Percentiles rank a stretch among this genome's conserved stretches.
phyloP scores from a whole-genome alignment of 441 rosid species.

The Populus trichocarpa region DNA sequence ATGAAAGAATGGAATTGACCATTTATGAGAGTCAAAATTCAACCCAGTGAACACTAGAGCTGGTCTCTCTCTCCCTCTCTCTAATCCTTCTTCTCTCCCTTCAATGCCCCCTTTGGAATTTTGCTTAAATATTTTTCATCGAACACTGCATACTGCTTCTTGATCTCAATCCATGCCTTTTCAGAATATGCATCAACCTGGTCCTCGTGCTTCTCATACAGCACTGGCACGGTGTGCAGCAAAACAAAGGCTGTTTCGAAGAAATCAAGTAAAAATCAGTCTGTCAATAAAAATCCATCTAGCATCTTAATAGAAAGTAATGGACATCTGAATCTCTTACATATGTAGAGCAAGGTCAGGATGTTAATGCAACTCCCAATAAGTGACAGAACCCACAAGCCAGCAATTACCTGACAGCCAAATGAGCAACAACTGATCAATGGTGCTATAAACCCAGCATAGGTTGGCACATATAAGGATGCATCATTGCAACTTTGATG shows the following conservation, averaged over 20 bases:
- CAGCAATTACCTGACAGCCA: constrained; percentile 61
- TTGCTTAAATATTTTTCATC: constrained; percentile 81
- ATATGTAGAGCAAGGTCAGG: constrained; percentile 78
- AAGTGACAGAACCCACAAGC: constrained; percentile 71
- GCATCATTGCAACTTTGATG: not conserved
- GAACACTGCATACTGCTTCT: constrained; percentile 69
- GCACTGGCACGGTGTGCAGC: constrained; percentile 73
- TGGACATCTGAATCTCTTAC: constrained; percentile 28
- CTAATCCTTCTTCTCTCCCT: constrained; percentile 27
- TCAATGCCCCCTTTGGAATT: constrained; percentile 71
- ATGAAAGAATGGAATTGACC: not conserved
- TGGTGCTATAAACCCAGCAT: not conserved
- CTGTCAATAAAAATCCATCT: too few species aligned
- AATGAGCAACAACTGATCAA: not conserved
- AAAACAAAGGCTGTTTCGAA: constrained; percentile 54
- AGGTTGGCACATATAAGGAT: not conserved
- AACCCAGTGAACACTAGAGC: not conserved
- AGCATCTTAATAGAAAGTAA: not conserved
- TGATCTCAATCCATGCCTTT: constrained; percentile 67
- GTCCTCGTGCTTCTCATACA: constrained; percentile 83
- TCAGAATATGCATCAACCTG: constrained; percentile 71
- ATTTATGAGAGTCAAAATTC: not conserved
- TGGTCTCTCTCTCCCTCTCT: not conserved
- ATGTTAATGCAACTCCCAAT: constrained; percentile 82
- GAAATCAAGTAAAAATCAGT: not conserved